Evolutionary conservation across 2,329 filamentous ascomycete species (phyloP), one percentile per base, ranked within the genome.

Genomic region (Sporothrix variecibatus): DNA sequence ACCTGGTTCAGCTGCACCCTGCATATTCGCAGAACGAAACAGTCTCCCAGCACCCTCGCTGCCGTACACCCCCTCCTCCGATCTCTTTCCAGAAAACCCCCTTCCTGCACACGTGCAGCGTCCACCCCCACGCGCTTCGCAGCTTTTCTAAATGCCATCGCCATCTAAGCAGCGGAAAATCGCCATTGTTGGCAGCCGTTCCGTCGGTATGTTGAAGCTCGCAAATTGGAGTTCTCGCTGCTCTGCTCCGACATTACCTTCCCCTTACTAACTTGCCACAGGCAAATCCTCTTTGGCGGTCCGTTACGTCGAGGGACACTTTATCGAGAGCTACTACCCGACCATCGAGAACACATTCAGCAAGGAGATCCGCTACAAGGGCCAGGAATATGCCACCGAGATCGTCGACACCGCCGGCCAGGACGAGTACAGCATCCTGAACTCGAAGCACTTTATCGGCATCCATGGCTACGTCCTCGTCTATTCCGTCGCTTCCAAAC

Each of bases 261-360:
- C 23, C 7, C 20, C 49, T 20, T 20, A 11, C 65, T 72, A 51
- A 53, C 49, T 7, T 17, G 3, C 2, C 7, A 34, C 79, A 98
- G 96, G 96, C 83, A 99, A 99, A 87, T 98, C 94, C 28, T 98
- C 95, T 72, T 90, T 99, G 77, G 97, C 96, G 15, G 96, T 98
- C 67, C 95, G 95, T 81, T 98, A 96, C 81, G 95, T 98, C 81
- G 96, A 99, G 82, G 94, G 94, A 76, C 95, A 97, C 85, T 99
- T 99, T 81, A 95, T 99, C 81, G 96, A 99, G 83, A 97, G 93
- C 83, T 99, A 99, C 85, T 99, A 99, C 83, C 96, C 96, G 49
- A 99, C 96, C 56, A 98, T 99, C 80, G 96, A 99, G 84, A 99
- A 98, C 83, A 98, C 95, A 2, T 99, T 99, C 82, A 97, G 93